A percentile compares a stretch with the other conserved stretches of the same genome.
Evolutionary conservation across 305 asterid genomes (phyloP).

Genomic region (Solanum hybrid): DNA sequence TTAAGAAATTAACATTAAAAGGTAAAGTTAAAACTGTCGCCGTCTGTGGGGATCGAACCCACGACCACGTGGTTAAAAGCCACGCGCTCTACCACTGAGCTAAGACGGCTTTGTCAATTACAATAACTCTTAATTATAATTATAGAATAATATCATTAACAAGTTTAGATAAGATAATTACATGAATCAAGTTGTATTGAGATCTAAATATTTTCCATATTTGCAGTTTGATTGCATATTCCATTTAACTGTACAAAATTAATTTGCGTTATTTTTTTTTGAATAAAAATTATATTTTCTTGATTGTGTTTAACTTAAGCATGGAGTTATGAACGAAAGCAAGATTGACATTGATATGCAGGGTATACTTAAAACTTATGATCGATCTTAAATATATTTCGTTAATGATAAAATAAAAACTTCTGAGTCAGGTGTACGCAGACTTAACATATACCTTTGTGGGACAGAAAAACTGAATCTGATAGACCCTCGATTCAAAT

Average conservation of each 20-base stretch:
- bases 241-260: background rate
- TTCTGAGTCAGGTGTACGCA: too few species aligned
- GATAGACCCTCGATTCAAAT: too few species aligned
- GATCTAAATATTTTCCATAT: background rate
- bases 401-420: too few species aligned
- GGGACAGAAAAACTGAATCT: too few species aligned
- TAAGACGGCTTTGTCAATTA: background rate
- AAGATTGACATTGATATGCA: too few species aligned
- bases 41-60: slow-evolving; percentile 94
- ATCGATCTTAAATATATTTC: too few species aligned
- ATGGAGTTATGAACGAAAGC: background rate
- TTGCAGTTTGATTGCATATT: background rate
- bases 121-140: background rate
- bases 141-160: too few species aligned
- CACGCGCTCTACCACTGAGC: slow-evolving; percentile 64
- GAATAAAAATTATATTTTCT: background rate
- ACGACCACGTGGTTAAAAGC: slow-evolving; percentile 97
- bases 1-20: too few species aligned
- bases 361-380: too few species aligned
- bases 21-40: background rate
- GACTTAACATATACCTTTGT: too few species aligned
- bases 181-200: background rate
- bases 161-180: background rate
- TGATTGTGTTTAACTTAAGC: background rate
- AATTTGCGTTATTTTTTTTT: background rate